These are phyloP conservation scores for Lasiodiplodia gonubiensis DNA, from an alignment of 2,329 filamentous ascomycete genomes.

Conservation along the genomic window DNA sequence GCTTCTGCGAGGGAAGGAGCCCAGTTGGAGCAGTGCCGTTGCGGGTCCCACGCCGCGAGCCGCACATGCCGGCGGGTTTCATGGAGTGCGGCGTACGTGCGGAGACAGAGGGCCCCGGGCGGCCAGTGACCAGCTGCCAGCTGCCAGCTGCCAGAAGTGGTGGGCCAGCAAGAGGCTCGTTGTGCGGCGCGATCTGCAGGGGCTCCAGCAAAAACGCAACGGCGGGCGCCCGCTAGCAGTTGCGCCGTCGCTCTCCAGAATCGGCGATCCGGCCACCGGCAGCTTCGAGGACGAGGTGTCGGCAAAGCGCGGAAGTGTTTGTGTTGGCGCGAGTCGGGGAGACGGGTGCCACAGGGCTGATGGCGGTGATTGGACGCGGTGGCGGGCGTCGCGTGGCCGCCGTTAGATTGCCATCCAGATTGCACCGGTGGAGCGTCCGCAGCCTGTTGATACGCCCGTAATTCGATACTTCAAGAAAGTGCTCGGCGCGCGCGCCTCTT, in stretches of 20 bases:
- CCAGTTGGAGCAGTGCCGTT: not conserved
- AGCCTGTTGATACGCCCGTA: not conserved
- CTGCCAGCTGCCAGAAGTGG: not conserved
- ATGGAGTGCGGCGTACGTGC: not conserved
- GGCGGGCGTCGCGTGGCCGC: not conserved
- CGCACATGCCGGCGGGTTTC: conserved; percentile 9
- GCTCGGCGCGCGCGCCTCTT: conserved; percentile 10
- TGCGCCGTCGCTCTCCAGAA: not conserved
- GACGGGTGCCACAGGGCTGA: not conserved
- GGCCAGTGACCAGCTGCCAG: not conserved
- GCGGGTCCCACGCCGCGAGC: conserved; percentile 8
- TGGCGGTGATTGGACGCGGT: not conserved
- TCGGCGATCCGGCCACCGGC: conserved; percentile 10
- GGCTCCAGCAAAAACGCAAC: conserved; percentile 14
- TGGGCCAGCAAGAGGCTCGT: not conserved
- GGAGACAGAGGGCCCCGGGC: not conserved
- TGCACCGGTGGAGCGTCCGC: not conserved
- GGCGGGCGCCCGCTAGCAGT: not conserved
- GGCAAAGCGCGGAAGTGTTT: conserved; percentile 15
- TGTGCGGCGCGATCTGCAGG: conserved; percentile 18
- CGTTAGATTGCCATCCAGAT: not conserved
- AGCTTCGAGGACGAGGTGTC: not conserved
- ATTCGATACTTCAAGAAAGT: not conserved
- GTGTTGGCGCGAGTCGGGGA: not conserved
- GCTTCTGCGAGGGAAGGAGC: conserved; percentile 16